Base-by-base conservation (phyloP, 2,329 filamentous ascomycete genomes). In the Colletotrichum somersetense region DNA sequence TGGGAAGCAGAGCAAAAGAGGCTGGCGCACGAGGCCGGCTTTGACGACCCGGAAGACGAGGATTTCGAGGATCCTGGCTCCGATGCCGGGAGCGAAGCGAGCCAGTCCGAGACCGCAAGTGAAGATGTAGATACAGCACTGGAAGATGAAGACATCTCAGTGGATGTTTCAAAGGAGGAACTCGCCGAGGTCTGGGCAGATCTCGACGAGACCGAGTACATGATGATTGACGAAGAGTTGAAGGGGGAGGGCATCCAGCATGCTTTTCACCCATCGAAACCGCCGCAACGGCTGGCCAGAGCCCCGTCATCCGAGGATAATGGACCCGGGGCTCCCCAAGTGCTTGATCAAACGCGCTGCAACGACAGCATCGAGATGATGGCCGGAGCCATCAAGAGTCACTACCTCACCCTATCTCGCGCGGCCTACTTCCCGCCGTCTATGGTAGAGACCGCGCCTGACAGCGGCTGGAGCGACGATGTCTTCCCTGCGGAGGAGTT, bases 391-490 rank as follows among this genome's bases (percentile, higher is more conserved):
- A 14, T 64, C 44, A 64, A 55, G 48, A 46, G n/a, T 20, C 33
- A 64, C 48, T 64, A 64, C 35, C 26, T 35, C 3, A 18, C 35
- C 46, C 33, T 64, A 23, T 50, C 50, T 40, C 48, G 48, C 35
- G n/a, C 46, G 35, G 62, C 48, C 16, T 64, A 55, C 48, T 52
- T 64, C 48, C 1, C 48, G 10, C 62, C 62, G 26, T 50, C 46
- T 12, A 23, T 64, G 18, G 48, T 55, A n/a, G 35, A 52, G 33
- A 30, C 30, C 14, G 42, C 62, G 48, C 62, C 62, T 20, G 44
- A 50, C 33, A 16, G 35, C 30, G 62, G 62, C 12, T 64, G 62
- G 62, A 42, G 33, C 48, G 62, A 64, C 35, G 48, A 64, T 26
- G 44, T 38, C 30, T 53, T 64, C 18, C 44, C 62, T 42, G 30